Evolutionary conservation across 1,284 basidiomycete genomes (phyloP), one percentile per base, ranked within the genome.

Genomic region (Rhizoctonia solani): DNA sequence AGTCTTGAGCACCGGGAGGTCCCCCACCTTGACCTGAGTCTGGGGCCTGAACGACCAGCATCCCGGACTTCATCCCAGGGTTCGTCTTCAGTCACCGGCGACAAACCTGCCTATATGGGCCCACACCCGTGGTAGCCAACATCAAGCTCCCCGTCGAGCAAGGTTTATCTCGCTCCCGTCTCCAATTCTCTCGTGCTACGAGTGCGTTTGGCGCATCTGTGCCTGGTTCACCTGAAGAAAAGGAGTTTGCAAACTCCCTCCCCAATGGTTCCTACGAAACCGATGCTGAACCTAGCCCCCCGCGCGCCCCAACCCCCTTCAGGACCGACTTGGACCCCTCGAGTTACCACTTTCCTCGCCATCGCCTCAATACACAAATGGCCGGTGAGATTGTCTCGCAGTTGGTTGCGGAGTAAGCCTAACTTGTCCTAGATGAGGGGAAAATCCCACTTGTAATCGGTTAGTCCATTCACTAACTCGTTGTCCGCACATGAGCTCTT

Each of bases 391-490:
- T 23, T 54, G 65, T 69, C 25, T 6, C 21, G 66, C 32, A 68
- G 13, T 39, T 68, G 27, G 23, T 46, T 2, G 39, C 11, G 32
- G 19, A 46, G n/a, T 13, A 25, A 23, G 61, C 27, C 42, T 54
- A 16, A 41, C 53, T 55, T 21, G 46, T 37, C 46, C 1, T 67
- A 80, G 79, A 80, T 71, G 77, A 79, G 67, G 73, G 73, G 54
- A 80, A 80, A 71, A 79, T 78, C 16, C 79, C 79, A 0, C 70
- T 80, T 9, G 78, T 80, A 42, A 80, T 80, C 44, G 76, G 74
- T 75, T 59, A 67, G 71, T 59, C 29, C n/a, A 52, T 41, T n/a
- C 14, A 54, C 29, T 16, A 13, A 23, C 55, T 42, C 65, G 41
- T 27, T 25, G 46, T 27, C 23, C 32, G 9, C 11, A 30, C 34